Conservation (phyloP, 1,284 basidiomycete species). For the Cryptococcus floricola region DNA sequence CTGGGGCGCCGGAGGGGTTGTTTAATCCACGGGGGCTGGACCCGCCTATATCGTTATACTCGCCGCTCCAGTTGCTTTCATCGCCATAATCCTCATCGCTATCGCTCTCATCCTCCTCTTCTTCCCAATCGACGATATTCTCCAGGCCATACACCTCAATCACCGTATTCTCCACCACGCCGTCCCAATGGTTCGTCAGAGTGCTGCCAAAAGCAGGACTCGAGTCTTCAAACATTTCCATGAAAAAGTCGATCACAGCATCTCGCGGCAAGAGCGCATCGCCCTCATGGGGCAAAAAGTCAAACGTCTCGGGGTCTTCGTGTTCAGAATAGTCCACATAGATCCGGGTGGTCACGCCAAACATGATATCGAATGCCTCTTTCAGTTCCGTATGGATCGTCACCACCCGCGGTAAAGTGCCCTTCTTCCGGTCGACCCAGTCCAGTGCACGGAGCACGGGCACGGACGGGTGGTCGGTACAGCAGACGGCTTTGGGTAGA, state of each 20-base stretch:
- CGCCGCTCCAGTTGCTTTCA: background rate
- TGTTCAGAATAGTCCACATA: background rate
- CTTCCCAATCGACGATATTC: background rate
- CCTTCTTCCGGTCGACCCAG: background rate
- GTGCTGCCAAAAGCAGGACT: background rate
- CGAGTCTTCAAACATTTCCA: background rate
- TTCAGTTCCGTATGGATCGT: background rate
- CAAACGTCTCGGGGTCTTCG: background rate
- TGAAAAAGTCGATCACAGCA: background rate
- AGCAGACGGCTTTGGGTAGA: background rate
- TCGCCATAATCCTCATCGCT: background rate
- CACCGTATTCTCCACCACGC: background rate
- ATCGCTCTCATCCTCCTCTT: background rate
- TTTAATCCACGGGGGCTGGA: too few relatives aligned
- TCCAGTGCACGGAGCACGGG: background rate
- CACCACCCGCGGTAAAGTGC: background rate
- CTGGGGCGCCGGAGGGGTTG: too few relatives aligned
- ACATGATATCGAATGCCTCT: background rate
- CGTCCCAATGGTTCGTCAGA: background rate
- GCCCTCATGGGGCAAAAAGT: background rate
- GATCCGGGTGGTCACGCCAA: background rate
- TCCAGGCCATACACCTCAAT: background rate
- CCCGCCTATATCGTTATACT: too few relatives aligned
- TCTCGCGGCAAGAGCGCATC: background rate
- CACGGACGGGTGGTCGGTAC: background rate